Percentiles rank a stretch among this genome's conserved stretches.
Conservation (phyloP, 1,284 basidiomycete species). For the Ceratorhiza oryzae-sativae region DNA sequence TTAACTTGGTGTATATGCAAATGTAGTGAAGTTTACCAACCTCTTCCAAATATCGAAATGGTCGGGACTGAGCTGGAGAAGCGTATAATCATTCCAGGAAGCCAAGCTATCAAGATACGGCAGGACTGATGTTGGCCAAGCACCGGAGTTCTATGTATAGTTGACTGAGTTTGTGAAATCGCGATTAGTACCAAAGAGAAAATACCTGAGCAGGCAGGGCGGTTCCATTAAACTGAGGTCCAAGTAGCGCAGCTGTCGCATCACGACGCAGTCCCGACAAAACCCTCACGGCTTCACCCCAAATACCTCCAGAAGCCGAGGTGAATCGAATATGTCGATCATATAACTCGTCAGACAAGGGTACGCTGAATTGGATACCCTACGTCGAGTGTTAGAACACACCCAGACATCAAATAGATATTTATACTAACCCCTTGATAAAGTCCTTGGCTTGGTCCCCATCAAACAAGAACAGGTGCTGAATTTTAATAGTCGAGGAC, state of each 20-base stretch:
- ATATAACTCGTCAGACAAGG: constrained; percentile 53
- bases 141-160: constrained; percentile 12
- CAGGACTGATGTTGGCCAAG: constrained; percentile 22
- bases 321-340: constrained; percentile 55
- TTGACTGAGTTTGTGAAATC: not conserved
- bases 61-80: constrained; percentile 31
- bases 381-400: constrained; percentile 29
- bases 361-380: constrained; percentile 53
- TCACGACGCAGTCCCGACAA: constrained; percentile 55
- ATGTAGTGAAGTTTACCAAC: not conserved
- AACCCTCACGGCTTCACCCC: constrained; percentile 54
- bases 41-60: constrained; percentile 38
- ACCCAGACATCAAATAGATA: too few relatives aligned
- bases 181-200: not conserved
- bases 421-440: constrained; percentile 54
- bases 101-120: constrained; percentile 11
- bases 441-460: constrained; percentile 56
- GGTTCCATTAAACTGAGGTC: constrained; percentile 54
- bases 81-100: constrained; percentile 25
- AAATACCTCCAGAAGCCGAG: constrained; percentile 53
- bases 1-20: too few relatives aligned
- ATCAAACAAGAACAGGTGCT: constrained; percentile 56
- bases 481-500: constrained; percentile 51
- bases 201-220: constrained; percentile 48
- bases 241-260: constrained; percentile 54